phyloP scores from a whole-genome alignment of 768 basidiomycete genomes.

The Boletales sp. region DNA sequence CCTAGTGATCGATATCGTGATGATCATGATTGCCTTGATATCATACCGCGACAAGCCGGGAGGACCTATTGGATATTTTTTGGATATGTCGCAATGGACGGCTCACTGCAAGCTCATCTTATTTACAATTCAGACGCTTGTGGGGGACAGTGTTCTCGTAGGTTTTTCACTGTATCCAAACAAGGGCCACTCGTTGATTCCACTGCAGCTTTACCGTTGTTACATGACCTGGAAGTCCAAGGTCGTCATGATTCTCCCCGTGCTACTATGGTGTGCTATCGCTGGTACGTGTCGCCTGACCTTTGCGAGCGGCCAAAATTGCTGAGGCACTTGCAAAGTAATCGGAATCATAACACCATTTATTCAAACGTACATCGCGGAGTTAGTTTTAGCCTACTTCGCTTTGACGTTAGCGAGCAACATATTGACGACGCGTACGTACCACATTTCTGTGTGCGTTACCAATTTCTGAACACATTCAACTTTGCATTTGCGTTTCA shows the following conservation, averaged over 20 bases:
- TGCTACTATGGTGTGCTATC: slow-evolving; percentile 1
- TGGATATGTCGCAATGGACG: slow-evolving; percentile 12
- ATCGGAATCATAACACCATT: too few relatives aligned
- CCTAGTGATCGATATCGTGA: slow-evolving; percentile 16
- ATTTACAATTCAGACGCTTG: slow-evolving; percentile 1
- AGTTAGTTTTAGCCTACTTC: too few relatives aligned
- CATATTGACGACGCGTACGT: slow-evolving; percentile 2
- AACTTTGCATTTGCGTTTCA: neutral
- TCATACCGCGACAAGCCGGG: slow-evolving; percentile 18
- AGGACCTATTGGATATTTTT: slow-evolving; percentile 23
- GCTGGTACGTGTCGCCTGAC: neutral
- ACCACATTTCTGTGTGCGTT: neutral
- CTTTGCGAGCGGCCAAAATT: neutral
- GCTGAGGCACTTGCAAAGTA: too few relatives aligned
- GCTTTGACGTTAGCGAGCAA: too few relatives aligned
- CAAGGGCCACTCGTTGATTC: neutral
- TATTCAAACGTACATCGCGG: too few relatives aligned
- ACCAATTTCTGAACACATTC: neutral
- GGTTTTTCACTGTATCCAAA: neutral
- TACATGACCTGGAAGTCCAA: slow-evolving; percentile 1
- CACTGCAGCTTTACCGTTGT: slow-evolving; percentile 6
- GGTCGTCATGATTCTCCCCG: neutral
- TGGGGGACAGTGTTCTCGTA: slow-evolving; percentile 4
- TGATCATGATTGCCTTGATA: slow-evolving; percentile 19
- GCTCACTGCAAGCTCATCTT: neutral